A percentile compares a stretch with the other conserved stretches of the same genome.
Conservation (phyloP, 1,139 yeast species). For the Arxiozyma telluris region DNA sequence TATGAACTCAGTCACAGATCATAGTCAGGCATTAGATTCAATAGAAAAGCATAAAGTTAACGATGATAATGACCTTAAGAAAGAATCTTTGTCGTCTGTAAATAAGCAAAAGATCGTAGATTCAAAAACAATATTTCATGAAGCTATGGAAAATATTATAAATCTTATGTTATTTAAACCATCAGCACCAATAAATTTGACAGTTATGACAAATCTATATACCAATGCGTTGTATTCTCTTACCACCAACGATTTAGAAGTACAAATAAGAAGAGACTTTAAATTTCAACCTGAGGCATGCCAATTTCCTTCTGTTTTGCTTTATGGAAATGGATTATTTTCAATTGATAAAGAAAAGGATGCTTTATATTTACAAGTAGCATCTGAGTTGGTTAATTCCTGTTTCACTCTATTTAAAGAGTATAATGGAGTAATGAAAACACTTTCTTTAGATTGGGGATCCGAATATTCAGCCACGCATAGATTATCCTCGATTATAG, state of each 20-base stretch:
- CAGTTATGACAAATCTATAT: conserved; percentile 5
- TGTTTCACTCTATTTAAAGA: conserved; percentile 46
- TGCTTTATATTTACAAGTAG: conserved; percentile 45
- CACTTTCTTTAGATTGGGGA: conserved; percentile 29
- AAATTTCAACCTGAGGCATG: conserved; percentile 54
- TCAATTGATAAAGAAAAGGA: conserved; percentile 19
- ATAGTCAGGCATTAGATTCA: background rate
- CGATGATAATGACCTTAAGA: background rate
- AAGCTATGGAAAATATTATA: conserved; percentile 35
- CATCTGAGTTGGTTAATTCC: conserved; percentile 54
- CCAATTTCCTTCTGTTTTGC: conserved; percentile 66
- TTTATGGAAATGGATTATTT: conserved; percentile 54
- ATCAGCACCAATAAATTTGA: conserved; percentile 22
- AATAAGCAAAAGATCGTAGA: conserved; percentile 1
- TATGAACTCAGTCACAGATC: background rate
- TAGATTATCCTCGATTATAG: background rate
- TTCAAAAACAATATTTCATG: conserved; percentile 32
- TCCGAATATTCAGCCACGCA: background rate
- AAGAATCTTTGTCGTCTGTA: background rate
- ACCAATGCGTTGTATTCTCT: conserved; percentile 14
- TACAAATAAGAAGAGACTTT: conserved; percentile 23
- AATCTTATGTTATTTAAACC: conserved; percentile 39
- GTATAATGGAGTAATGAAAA: conserved; percentile 30
- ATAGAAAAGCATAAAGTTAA: background rate
- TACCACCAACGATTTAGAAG: conserved; percentile 19